Evolutionary conservation across 441 rosid species (phyloP).

Genomic region (Mallotus japonicus): DNA sequence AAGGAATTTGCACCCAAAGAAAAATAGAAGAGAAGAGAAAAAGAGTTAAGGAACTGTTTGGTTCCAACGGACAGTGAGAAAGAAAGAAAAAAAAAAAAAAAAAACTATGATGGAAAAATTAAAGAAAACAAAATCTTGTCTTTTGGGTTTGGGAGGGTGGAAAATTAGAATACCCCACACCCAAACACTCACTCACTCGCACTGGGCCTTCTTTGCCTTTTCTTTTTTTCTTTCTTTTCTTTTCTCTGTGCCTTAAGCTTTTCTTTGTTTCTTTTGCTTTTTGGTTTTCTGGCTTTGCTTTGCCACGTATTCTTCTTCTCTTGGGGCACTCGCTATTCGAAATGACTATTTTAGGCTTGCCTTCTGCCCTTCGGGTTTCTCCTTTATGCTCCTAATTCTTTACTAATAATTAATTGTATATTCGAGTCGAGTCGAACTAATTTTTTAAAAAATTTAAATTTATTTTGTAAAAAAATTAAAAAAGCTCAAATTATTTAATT

Average conservation of each 20-base stretch:
- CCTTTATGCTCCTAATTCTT: no score
- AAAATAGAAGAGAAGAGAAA: background rate
- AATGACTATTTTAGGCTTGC: slow-evolving; percentile 28
- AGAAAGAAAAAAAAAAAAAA: slow-evolving; percentile 3
- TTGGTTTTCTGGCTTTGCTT: background rate
- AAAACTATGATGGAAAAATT: background rate
- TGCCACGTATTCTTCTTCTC: background rate
- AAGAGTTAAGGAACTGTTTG: slow-evolving; percentile 27
- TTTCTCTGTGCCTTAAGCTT: background rate
- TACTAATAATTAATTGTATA: no score
- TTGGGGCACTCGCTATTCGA: slow-evolving; percentile 26
- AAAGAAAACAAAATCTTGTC: slow-evolving; percentile 12
- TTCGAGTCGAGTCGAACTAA: no score
- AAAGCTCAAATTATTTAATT: no score
- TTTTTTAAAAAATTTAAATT: no score
- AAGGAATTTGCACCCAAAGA: background rate
- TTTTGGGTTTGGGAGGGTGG: no score
- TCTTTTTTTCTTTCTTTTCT: background rate
- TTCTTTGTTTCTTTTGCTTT: background rate
- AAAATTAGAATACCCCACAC: slow-evolving; percentile 27
- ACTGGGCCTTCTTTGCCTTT: no score
- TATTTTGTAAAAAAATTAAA: no score
- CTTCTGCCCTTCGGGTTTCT: no score
- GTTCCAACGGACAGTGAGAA: slow-evolving; percentile 59
- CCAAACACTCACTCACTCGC: background rate